These are phyloP conservation scores for Ricinus communis DNA, from an alignment of 345 rosid genomes.

Conservation along the genomic window DNA sequence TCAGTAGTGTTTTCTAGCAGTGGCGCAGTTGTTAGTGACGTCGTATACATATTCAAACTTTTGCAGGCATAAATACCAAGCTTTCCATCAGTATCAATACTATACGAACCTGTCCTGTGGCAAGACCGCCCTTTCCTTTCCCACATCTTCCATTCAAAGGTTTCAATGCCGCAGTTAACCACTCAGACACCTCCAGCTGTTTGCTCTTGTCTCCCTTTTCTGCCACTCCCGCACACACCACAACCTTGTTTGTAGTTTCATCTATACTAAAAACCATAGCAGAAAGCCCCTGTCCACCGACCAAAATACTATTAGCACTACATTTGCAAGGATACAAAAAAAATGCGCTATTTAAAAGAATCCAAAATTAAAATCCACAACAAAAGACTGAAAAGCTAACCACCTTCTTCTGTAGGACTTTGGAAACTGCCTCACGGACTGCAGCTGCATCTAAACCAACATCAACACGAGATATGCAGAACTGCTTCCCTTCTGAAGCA, in stretches of 20 bases:
- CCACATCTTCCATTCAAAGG: slow-evolving; percentile 92
- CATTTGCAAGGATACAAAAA: background rate
- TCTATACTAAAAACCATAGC: slow-evolving; percentile 86
- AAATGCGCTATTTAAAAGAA: background rate
- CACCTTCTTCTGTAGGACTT: slow-evolving; percentile 78
- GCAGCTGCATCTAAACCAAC: slow-evolving; percentile 92
- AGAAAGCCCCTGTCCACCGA: slow-evolving; percentile 62
- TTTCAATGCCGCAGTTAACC: slow-evolving; percentile 73
- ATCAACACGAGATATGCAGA: slow-evolving; percentile 70
- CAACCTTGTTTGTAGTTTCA: slow-evolving; percentile 78
- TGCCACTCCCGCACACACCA: slow-evolving; percentile 89
- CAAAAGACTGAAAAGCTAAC: too few species aligned
- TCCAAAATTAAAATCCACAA: background rate
- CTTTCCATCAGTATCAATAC: background rate
- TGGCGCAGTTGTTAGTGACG: too few species aligned
- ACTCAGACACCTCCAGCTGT: slow-evolving; percentile 78
- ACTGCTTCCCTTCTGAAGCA: slow-evolving; percentile 64
- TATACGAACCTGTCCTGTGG: slow-evolving; percentile 80
- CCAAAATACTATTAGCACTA: background rate
- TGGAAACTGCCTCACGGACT: slow-evolving; percentile 85
- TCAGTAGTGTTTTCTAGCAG: too few species aligned
- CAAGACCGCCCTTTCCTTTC: slow-evolving; percentile 87
- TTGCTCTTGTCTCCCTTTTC: slow-evolving; percentile 54
- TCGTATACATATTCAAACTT: too few species aligned
- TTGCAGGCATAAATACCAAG: too few species aligned